Conservation (phyloP, 257 asterid species). For the Prunella vulgaris region DNA sequence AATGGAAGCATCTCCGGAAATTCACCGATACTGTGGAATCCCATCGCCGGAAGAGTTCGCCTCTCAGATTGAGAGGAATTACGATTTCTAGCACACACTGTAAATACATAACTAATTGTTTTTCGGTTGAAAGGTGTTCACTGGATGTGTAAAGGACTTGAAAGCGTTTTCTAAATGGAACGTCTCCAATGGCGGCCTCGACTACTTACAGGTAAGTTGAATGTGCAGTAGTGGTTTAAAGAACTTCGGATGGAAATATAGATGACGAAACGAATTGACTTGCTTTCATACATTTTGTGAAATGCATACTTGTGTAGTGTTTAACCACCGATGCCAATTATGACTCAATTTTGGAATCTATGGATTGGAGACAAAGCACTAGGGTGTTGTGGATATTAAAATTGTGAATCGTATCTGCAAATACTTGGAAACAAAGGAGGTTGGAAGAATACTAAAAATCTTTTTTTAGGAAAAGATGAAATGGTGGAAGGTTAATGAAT, state of each 20-base stretch:
- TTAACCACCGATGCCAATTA: background rate
- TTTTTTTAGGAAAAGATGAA: background rate
- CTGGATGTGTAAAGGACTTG: slow-evolving; percentile 70
- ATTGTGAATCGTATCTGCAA: background rate
- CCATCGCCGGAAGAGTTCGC: slow-evolving; percentile 68
- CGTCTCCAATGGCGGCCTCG: slow-evolving; percentile 71
- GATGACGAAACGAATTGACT: slow-evolving; percentile 3
- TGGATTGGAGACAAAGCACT: background rate
- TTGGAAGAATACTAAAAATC: background rate
- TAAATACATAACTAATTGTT: background rate
- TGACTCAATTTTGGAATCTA: background rate
- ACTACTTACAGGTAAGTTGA: slow-evolving; percentile 65
- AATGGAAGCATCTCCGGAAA: slow-evolving; percentile 42
- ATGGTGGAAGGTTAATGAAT: background rate
- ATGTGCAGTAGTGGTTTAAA: background rate
- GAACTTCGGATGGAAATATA: background rate
- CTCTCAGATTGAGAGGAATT: slow-evolving; percentile 54
- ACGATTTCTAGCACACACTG: background rate
- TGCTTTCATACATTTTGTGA: too few species aligned
- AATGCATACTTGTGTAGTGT: too few species aligned
- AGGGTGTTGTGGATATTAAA: background rate
- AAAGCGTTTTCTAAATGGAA: slow-evolving; percentile 77
- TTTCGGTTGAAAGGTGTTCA: slow-evolving; percentile 45
- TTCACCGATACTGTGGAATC: slow-evolving; percentile 37
- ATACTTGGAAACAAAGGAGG: background rate